Evolutionary conservation across 1,139 yeast species (phyloP).

Genomic region (Hanseniaspora sp.): DNA sequence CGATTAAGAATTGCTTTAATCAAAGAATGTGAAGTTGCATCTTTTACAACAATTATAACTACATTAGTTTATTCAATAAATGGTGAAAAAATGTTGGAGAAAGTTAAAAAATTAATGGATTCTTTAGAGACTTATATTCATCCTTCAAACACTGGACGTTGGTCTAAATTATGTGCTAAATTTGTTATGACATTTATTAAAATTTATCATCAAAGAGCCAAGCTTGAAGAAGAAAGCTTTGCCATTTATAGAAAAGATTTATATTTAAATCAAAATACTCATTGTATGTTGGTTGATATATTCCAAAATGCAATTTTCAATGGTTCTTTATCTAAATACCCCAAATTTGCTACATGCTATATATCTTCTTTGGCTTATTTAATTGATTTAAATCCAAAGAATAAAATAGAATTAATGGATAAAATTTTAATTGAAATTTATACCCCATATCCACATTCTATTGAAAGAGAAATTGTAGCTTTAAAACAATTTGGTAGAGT

Average conservation of each 20-base stretch:
- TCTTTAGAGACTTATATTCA: slow-evolving; percentile 79
- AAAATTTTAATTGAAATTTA: slow-evolving; percentile 62
- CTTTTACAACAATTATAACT: slow-evolving; percentile 51
- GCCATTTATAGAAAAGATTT: slow-evolving; percentile 32
- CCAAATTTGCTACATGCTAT: slow-evolving; percentile 48
- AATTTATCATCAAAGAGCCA: slow-evolving; percentile 48
- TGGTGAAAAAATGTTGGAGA: slow-evolving; percentile 43
- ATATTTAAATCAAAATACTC: slow-evolving; percentile 38
- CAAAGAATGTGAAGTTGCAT: slow-evolving; percentile 43
- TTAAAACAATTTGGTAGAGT: slow-evolving; percentile 56
- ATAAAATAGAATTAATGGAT: slow-evolving; percentile 44
- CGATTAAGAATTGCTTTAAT: slow-evolving; percentile 38
- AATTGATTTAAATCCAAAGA: slow-evolving; percentile 49
- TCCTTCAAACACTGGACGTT: slow-evolving; percentile 79
- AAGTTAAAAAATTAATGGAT: slow-evolving; percentile 46
- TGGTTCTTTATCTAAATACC: slow-evolving; percentile 71
- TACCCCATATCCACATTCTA: slow-evolving; percentile 71
- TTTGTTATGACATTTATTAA: slow-evolving; percentile 46
- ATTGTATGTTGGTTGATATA: slow-evolving; percentile 34
- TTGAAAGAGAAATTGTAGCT: slow-evolving; percentile 71
- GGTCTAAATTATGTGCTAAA: slow-evolving; percentile 66
- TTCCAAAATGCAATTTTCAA: slow-evolving; percentile 51
- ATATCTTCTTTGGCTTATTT: slow-evolving; percentile 52
- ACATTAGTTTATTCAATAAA: slow-evolving; percentile 55
- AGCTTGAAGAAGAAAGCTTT: slow-evolving; percentile 36